Evolutionary conservation across 768 basidiomycete species (phyloP), one percentile per base, ranked within the genome.

Genomic region (Baorangia bicolor): DNA sequence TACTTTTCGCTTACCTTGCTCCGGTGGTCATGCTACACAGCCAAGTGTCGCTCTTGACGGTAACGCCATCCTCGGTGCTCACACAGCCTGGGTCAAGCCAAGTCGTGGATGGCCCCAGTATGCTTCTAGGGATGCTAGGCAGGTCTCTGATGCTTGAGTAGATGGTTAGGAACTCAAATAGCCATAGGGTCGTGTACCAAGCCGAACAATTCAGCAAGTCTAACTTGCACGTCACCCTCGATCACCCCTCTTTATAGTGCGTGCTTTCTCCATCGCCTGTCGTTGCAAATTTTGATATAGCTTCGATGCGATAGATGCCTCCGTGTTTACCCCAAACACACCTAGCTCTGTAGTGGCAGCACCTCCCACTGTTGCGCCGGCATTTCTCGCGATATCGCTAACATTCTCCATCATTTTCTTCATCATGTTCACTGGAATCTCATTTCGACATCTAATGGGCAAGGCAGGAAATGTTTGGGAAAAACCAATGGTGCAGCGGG

Each of bases 51-150:
- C 76, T 92, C 34, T 73, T 90, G 42, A 81, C 77, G 2, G 84
- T 92, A 4, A 76, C 77, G 3, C 87, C 88, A 12, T 84, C 85
- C 2, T 72, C 77, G 10, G 48, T 58, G 21, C 68, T 80, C 55
- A 75, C 75, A 0, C 67, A 75, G 20, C 64, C 74, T 21, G 71
- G 68, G 35, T 63, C 62, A 59, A 53, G 58, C 63, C 48, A 62
- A 49, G 61, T 40, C 6, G 64, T 85, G 12, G 88, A 91, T 67
- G 90, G 90, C 8, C 86, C 90, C 4, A 85, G 79, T 45, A 68
- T 88, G 34, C 82, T 85, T 64, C 65, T 90, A 41, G 90, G 90
- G 20, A 66, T 81, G 12, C 70, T 92, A 40, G 90, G 89, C 84
- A 69, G n/a, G 74, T n/a, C 13, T 63, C 20, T 18, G 13, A 30